Conservation (phyloP, 192 early-diverging fungal genomes). For the Geosiphon pyriformis region DNA sequence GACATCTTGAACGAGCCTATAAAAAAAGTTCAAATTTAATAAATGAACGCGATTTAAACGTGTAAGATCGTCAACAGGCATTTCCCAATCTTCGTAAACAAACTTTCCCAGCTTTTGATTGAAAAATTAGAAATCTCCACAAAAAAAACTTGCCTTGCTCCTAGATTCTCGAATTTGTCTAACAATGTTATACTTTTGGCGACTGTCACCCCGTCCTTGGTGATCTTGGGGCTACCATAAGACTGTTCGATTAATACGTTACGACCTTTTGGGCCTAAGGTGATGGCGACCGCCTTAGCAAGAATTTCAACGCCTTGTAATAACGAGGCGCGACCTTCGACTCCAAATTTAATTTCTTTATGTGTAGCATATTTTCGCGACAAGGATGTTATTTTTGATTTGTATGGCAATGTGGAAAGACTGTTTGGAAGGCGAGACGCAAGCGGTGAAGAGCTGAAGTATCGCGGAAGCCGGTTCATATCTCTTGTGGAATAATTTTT, state of each 20-base stretch:
- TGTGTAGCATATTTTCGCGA: constrained; percentile 73
- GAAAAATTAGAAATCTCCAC: too few species aligned
- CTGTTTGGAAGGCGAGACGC: neutral
- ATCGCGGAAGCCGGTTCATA: constrained; percentile 14
- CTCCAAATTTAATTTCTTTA: constrained; percentile 97
- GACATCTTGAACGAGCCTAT: constrained; percentile 94
- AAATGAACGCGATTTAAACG: neutral
- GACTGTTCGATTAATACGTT: constrained; percentile 98
- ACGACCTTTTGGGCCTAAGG: constrained; percentile 98
- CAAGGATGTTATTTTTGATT: constrained; percentile 24
- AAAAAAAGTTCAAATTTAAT: neutral
- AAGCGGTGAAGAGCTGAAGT: neutral
- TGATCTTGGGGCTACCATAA: constrained; percentile 98
- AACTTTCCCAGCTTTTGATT: too few species aligned
- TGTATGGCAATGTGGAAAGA: constrained; percentile 23
- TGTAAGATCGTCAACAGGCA: neutral
- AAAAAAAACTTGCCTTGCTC: constrained; percentile 74
- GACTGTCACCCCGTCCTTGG: constrained; percentile 99
- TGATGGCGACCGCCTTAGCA: constrained; percentile 98
- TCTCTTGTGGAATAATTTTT: too few species aligned
- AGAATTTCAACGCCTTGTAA: constrained; percentile 94
- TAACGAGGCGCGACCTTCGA: constrained; percentile 89
- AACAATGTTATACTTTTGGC: constrained; percentile 95
- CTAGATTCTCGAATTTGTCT: constrained; percentile 99
- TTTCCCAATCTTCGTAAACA: too few species aligned